Evolutionary conservation across 2,329 filamentous ascomycete genomes (phyloP).

Genomic region (Sclerotinia sclerotiorum): DNA sequence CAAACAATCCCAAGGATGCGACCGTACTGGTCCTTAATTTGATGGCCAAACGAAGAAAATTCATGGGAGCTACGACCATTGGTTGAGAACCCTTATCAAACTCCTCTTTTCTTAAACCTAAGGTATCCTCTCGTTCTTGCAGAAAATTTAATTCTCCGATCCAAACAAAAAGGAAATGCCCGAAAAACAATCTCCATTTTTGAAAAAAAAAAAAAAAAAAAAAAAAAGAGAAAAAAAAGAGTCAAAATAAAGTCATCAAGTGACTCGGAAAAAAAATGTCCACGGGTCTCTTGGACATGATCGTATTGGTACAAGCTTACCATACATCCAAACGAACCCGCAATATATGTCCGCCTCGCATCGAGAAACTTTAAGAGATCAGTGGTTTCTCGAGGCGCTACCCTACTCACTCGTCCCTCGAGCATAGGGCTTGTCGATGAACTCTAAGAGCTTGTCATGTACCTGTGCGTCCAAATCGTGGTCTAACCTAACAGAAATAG

Average conservation of each 20-base stretch:
- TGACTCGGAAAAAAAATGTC: not conserved
- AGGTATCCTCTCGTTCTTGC: not conserved
- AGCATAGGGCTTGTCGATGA: slow-evolving; percentile 12
- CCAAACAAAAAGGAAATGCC: not conserved
- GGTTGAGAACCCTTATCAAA: not conserved
- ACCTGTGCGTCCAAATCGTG: slow-evolving; percentile 2
- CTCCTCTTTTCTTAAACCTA: not conserved
- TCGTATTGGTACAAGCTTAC: not conserved
- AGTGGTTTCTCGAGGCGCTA: not conserved
- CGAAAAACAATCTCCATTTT: not conserved
- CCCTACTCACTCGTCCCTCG: too few species aligned
- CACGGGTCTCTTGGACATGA: not conserved
- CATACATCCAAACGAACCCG: not conserved
- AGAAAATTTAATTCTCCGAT: not conserved
- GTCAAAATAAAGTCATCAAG: not conserved
- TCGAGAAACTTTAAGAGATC: not conserved
- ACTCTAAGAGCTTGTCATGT: not conserved
- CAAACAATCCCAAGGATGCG: too few species aligned
- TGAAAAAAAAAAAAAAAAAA: too few species aligned
- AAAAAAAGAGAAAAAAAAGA: too few species aligned
- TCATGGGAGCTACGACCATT: not conserved
- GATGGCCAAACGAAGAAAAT: not conserved
- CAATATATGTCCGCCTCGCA: slow-evolving; percentile 2
- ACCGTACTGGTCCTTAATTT: not conserved
- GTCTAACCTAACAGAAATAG: not conserved